A percentile compares a stretch with the other conserved stretches of the same genome.
These are phyloP conservation scores for Suhomyces choctaworum DNA, from an alignment of 1,139 yeast species.

Conservation along the genomic window DNA sequence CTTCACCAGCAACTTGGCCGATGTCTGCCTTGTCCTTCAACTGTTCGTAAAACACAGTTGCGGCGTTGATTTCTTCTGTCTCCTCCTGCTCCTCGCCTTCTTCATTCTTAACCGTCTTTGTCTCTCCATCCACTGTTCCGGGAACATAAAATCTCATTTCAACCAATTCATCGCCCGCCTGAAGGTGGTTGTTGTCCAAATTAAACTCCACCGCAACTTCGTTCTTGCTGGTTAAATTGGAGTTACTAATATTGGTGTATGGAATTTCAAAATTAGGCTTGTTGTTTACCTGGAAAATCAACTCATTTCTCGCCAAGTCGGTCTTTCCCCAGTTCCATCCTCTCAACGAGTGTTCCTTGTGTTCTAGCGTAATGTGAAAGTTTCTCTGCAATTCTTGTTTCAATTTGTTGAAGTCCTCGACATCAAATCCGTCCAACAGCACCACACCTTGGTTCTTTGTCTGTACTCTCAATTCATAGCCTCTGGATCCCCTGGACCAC, in stretches of 20 bases:
- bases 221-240: conserved; percentile 89
- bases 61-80: conserved; percentile 68
- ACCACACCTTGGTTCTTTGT: conserved; percentile 88
- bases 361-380: conserved; percentile 72
- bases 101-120: conserved; percentile 36
- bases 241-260: conserved; percentile 72
- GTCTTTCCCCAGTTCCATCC: conserved; percentile 99
- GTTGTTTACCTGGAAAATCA: conserved; percentile 81
- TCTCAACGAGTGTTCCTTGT: conserved; percentile 84
- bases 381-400: conserved; percentile 83
- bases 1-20: conserved; percentile 94
- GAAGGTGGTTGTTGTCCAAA: conserved; percentile 56
- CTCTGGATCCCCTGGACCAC: conserved; percentile 95
- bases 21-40: conserved; percentile 94
- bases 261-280: conserved; percentile 93
- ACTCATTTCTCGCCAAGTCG: conserved; percentile 88
- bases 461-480: conserved; percentile 84
- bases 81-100: conserved; percentile 29
- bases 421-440: conserved; percentile 88
- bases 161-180: conserved; percentile 91
- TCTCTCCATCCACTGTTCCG: conserved; percentile 61
- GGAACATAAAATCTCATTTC: conserved; percentile 94
- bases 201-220: conserved; percentile 92
- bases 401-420: conserved; percentile 73
- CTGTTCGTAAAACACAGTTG: conserved; percentile 84